Conservation (phyloP, 106 monocot genomes). For the Acorus calamus region DNA sequence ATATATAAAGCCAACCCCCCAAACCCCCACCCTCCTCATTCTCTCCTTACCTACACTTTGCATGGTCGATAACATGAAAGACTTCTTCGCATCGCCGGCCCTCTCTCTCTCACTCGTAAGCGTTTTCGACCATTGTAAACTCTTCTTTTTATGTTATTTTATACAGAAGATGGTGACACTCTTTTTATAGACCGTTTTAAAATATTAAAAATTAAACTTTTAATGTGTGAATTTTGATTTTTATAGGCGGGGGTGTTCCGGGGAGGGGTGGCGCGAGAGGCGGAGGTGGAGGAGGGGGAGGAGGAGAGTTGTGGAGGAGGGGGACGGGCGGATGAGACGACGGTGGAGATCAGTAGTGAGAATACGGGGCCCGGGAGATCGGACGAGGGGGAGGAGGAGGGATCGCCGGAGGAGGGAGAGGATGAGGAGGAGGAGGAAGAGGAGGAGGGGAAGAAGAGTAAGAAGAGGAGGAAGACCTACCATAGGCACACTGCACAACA, state of each 20-base stretch:
- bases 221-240: neutral
- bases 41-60: neutral
- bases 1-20: neutral
- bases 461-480: constrained; percentile 55
- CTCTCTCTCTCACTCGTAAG: constrained; percentile 67
- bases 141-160: too few relatives aligned
- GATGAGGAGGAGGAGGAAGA: neutral
- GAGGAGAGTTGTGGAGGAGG: constrained; percentile 40
- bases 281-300: constrained; percentile 10
- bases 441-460: constrained; percentile 13
- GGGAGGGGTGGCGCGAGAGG: constrained; percentile 4
- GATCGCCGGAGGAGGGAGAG: constrained; percentile 12
- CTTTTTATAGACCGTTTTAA: too few relatives aligned
- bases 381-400: constrained; percentile 13
- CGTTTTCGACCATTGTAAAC: neutral
- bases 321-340: constrained; percentile 13
- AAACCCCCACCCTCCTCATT: neutral
- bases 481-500: constrained; percentile 64
- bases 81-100: constrained; percentile 44
- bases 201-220: too few relatives aligned
- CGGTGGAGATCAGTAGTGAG: constrained; percentile 34
- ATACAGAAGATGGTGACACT: too few relatives aligned
- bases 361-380: constrained; percentile 33
- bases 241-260: constrained; percentile 47
- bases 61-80: constrained; percentile 8